Percentiles rank a stretch among this genome's conserved stretches.
These are phyloP conservation scores for Sugiyamaella neomexicana DNA, from an alignment of 1,139 yeast genomes.

Conservation along the genomic window DNA sequence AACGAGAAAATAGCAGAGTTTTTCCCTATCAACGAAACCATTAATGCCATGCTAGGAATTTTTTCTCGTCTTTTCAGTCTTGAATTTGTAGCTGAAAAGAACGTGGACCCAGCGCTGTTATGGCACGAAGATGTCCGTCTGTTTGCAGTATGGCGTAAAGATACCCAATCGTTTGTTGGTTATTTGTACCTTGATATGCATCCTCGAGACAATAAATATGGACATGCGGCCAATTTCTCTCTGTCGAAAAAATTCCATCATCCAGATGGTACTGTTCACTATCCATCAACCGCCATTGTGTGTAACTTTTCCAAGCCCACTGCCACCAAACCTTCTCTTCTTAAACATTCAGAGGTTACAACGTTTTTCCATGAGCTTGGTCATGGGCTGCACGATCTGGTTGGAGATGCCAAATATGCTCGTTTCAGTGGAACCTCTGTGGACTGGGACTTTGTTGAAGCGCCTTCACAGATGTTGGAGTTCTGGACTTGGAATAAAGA, in stretches of 20 bases:
- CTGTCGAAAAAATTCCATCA: constrained; percentile 60
- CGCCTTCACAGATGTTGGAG: constrained; percentile 87
- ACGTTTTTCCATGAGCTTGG: constrained; percentile 91
- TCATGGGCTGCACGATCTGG: constrained; percentile 79
- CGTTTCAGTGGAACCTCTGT: constrained; percentile 76
- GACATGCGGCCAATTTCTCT: constrained; percentile 84
- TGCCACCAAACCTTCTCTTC: constrained; percentile 65
- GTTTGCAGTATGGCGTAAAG: constrained; percentile 69
- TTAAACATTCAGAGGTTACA: constrained; percentile 75
- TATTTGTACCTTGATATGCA: constrained; percentile 79
- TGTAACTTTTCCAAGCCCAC: constrained; percentile 85
- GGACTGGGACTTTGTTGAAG: constrained; percentile 84
- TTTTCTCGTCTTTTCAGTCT: constrained; percentile 69
- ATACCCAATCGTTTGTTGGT: constrained; percentile 68
- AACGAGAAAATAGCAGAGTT: constrained; percentile 70
- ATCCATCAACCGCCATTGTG: constrained; percentile 75
- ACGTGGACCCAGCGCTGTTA: constrained; percentile 39
- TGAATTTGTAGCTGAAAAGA: constrained; percentile 54
- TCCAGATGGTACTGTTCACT: constrained; percentile 47
- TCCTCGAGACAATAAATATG: constrained; percentile 83
- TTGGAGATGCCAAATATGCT: constrained; percentile 63
- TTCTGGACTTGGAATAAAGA: constrained; percentile 81
- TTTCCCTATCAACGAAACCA: constrained; percentile 71
- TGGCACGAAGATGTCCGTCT: constrained; percentile 85
- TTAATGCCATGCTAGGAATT: constrained; percentile 64